phyloP scores from a whole-genome alignment of 2,329 filamentous ascomycete species.

The Alternaria incomplexa region DNA sequence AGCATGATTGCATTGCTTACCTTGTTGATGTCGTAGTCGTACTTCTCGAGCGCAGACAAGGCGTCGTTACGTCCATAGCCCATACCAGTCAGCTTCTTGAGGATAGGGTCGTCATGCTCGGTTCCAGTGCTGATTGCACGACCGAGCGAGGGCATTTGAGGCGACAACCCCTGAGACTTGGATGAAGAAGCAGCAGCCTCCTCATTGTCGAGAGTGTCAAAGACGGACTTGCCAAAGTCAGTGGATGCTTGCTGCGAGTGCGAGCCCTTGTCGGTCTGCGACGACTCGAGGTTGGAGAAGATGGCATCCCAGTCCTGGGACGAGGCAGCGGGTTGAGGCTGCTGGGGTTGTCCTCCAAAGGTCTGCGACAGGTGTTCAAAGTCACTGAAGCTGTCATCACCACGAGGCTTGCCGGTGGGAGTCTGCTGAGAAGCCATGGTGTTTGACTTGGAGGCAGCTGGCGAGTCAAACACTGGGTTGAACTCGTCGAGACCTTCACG shows the following conservation, averaged over 20 bases:
- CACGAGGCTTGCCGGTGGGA: conserved; percentile 45
- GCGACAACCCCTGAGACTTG: conserved; percentile 24
- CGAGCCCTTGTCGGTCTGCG: conserved; percentile 39
- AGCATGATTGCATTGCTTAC: conserved; percentile 56
- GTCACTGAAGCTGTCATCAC: conserved; percentile 57
- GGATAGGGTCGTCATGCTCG: conserved; percentile 86
- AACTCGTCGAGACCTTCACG: conserved; percentile 77
- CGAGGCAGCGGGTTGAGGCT: conserved; percentile 49
- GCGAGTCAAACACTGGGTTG: conserved; percentile 80
- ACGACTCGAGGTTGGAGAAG: conserved; percentile 78
- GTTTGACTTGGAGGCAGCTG: conserved; percentile 56
- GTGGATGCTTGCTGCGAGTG: conserved; percentile 42
- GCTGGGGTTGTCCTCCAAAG: conserved; percentile 48
- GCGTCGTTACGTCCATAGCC: conserved; percentile 79
- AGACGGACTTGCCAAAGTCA: conserved; percentile 46
- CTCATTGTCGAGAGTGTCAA: conserved; percentile 44
- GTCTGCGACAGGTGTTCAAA: conserved; percentile 55
- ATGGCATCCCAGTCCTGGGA: conserved; percentile 93
- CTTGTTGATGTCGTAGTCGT: conserved; percentile 94
- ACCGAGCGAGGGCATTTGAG: conserved; percentile 58
- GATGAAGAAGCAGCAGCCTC: conserved; percentile 40
- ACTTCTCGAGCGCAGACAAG: conserved; percentile 84
- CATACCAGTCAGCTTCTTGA: conserved; percentile 90
- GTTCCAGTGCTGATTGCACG: conserved; percentile 75
- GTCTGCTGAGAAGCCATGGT: conserved; percentile 54